Percentiles rank a stretch among this genome's conserved stretches.
Evolutionary conservation across 257 asterid species (phyloP).

Genomic region (Penstemon newberryi): DNA sequence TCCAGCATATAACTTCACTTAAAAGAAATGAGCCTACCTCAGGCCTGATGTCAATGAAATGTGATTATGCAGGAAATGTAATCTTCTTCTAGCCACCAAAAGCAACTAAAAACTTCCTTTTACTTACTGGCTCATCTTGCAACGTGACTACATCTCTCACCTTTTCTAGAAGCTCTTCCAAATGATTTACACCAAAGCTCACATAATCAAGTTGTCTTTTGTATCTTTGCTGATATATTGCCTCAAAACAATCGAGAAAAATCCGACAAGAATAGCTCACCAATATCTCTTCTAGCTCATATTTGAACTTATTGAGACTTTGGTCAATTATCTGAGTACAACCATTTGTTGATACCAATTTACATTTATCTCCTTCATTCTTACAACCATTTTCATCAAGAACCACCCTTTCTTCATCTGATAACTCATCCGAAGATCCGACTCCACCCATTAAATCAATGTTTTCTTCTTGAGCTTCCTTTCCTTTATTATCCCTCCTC

Average conservation of each 20-base stretch:
- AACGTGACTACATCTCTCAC: conserved; percentile 69
- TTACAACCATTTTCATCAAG: conserved; percentile 30
- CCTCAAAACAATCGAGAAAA: conserved; percentile 65
- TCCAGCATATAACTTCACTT: not conserved
- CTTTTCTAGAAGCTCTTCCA: conserved; percentile 77
- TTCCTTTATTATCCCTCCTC: conserved; percentile 53
- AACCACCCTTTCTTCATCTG: conserved; percentile 59
- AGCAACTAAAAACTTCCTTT: conserved; percentile 63
- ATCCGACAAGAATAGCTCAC: conserved; percentile 83
- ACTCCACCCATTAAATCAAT: conserved; percentile 33
- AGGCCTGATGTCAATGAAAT: conserved; percentile 3
- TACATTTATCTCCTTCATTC: conserved; percentile 29
- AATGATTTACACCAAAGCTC: conserved; percentile 62
- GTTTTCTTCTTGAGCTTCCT: conserved; percentile 45
- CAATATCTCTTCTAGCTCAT: conserved; percentile 85
- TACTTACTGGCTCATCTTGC: conserved; percentile 72
- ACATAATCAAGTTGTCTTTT: conserved; percentile 67
- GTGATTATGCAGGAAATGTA: not conserved
- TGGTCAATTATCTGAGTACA: conserved; percentile 24
- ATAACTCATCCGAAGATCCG: conserved; percentile 66
- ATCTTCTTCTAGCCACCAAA: conserved; percentile 46
- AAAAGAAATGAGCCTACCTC: conserved; percentile 35
- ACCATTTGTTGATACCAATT: conserved; percentile 21
- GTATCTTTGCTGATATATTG: conserved; percentile 70
- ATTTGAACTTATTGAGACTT: conserved; percentile 55